These are phyloP conservation scores for Rubroshorea leprosula DNA, from an alignment of 345 rosid species.

Conservation along the genomic window DNA sequence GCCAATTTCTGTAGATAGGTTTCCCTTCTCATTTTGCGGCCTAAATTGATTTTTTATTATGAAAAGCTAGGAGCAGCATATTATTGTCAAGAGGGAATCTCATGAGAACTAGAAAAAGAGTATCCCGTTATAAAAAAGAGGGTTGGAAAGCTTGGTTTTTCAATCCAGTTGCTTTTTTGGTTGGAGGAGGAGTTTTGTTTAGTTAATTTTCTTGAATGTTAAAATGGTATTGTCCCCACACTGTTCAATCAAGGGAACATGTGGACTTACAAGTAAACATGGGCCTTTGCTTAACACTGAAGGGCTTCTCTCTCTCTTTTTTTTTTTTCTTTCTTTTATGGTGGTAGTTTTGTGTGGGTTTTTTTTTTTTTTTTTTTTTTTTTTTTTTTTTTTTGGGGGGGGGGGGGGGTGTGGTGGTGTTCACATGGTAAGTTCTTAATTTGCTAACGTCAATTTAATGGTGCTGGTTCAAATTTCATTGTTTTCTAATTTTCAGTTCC, in stretches of 20 bases:
- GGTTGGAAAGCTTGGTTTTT: background rate
- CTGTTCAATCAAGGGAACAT: too few species aligned
- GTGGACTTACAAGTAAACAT: too few species aligned
- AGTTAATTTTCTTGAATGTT: too few species aligned
- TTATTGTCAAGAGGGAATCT: background rate
- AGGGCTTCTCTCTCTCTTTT: too few species aligned
- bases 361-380: background rate
- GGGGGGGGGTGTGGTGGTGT: background rate
- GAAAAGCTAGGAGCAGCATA: background rate
- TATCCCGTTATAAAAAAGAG: background rate
- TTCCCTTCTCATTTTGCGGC: background rate
- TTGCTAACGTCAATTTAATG: background rate
- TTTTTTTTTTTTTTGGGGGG: background rate
- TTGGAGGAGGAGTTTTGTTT: background rate
- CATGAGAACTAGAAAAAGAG: background rate
- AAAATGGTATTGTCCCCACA: too few species aligned
- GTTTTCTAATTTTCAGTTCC: conserved; percentile 45
- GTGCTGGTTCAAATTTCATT: conserved; percentile 2
- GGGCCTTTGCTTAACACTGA: background rate
- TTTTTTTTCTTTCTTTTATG: too few species aligned
- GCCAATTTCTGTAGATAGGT: too few species aligned
- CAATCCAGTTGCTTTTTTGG: background rate
- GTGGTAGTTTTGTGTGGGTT: too few species aligned
- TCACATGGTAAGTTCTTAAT: too few species aligned
- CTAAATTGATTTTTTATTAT: background rate